Evolutionary conservation across 1,284 basidiomycete species (phyloP).

Genomic region (Phylloboletellus chloephorus): DNA sequence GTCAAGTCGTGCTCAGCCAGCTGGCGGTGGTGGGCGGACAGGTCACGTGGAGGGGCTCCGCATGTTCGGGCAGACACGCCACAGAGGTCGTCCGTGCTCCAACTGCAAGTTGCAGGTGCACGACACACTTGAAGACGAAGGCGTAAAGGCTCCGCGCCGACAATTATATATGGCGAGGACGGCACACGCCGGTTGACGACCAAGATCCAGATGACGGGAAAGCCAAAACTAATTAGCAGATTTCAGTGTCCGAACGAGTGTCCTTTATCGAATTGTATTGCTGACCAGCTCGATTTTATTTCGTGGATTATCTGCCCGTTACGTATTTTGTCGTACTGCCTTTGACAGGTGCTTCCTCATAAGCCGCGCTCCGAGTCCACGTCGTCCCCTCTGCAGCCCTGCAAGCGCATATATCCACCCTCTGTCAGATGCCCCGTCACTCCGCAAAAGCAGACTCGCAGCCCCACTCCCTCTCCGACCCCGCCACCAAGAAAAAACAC

Average conservation of each 20-base stretch:
- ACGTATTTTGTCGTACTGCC: constrained; percentile 36
- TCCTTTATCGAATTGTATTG: constrained; percentile 28
- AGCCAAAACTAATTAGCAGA: constrained; percentile 31
- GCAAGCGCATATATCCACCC: constrained; percentile 12
- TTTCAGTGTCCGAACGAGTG: constrained; percentile 32
- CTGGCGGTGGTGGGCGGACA: too few relatives aligned
- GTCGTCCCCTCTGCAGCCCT: constrained; percentile 28
- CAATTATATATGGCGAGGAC: constrained; percentile 29
- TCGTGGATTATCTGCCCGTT: constrained; percentile 22
- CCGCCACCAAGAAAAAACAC: constrained; percentile 50
- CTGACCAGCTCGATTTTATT: constrained; percentile 23
- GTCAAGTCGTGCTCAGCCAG: too few relatives aligned
- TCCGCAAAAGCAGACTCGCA: constrained; percentile 19
- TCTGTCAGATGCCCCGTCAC: constrained; percentile 29
- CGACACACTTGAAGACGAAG: too few relatives aligned
- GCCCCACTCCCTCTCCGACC: constrained; percentile 24
- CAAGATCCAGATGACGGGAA: constrained; percentile 31
- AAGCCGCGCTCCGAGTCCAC: constrained; percentile 26
- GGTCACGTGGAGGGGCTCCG: too few relatives aligned
- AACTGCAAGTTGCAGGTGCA: too few relatives aligned
- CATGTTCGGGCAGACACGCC: too few relatives aligned
- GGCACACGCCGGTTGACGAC: constrained; percentile 29
- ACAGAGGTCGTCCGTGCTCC: too few relatives aligned
- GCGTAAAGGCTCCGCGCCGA: constrained; percentile 34
- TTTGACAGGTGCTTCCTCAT: constrained; percentile 33